Percentiles rank a stretch among this genome's conserved stretches.
phyloP scores from a whole-genome alignment of 2,329 filamentous ascomycete genomes.

The Aspergillus candidus region DNA sequence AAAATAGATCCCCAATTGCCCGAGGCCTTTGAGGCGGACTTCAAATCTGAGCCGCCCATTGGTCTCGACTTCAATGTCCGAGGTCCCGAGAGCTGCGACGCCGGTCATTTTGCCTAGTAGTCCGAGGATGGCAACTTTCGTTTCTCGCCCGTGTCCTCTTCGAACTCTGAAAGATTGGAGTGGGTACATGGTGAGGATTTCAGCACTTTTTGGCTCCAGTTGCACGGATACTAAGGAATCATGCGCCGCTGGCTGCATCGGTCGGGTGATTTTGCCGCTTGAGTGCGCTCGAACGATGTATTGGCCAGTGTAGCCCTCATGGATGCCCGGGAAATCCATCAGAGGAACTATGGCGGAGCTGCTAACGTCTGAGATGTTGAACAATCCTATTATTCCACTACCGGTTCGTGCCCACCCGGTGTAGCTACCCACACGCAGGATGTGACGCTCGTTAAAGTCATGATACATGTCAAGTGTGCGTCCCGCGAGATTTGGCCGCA shows the following conservation, averaged over 20 bases:
- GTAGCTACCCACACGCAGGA: conserved; percentile 76
- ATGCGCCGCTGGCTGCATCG: conserved; percentile 28
- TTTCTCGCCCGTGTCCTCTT: conserved; percentile 21
- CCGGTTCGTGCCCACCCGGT: conserved; percentile 63
- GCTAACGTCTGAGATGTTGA: conserved; percentile 65
- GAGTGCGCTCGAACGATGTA: conserved; percentile 72
- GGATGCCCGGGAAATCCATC: conserved; percentile 65
- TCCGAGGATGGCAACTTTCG: conserved; percentile 62
- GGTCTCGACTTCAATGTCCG: conserved; percentile 52
- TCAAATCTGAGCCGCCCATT: conserved; percentile 60
- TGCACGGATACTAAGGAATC: conserved; percentile 55
- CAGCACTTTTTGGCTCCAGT: conserved; percentile 63
- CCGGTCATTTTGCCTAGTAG: conserved; percentile 86
- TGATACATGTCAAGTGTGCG: conserved; percentile 68
- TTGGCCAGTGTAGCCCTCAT: conserved; percentile 39
- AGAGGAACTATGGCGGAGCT: conserved; percentile 66
- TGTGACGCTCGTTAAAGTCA: conserved; percentile 63
- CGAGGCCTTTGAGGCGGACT: conserved; percentile 72
- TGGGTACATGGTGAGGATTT: conserved; percentile 72
- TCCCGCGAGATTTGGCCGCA: conserved; percentile 70
- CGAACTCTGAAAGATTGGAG: conserved; percentile 48
- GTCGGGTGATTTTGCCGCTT: conserved; percentile 53
- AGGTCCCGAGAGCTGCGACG: conserved; percentile 65
- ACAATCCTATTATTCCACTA: conserved; percentile 71
- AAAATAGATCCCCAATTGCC: conserved; percentile 66